A percentile compares a stretch with the other conserved stretches of the same genome.
These are phyloP conservation scores for Pythium insidiosum DNA, from an alignment of 352 stramenopile species.

Conservation along the genomic window DNA sequence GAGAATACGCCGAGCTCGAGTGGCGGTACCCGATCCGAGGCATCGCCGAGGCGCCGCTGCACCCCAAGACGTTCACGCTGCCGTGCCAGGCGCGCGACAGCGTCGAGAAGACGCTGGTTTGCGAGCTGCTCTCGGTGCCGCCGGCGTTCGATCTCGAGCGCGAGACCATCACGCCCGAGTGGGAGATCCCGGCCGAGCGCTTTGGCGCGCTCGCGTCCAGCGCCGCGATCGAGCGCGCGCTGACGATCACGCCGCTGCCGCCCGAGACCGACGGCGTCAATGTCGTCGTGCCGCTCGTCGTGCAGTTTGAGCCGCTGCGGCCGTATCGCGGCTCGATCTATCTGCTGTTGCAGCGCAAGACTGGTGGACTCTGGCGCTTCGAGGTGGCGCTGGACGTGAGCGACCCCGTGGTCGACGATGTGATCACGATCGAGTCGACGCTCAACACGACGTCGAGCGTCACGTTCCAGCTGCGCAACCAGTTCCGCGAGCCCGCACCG, in stretches of 20 bases:
- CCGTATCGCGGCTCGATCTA: constrained; percentile 71
- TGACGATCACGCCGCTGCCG: constrained; percentile 29
- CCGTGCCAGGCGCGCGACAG: constrained; percentile 61
- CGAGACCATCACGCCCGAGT: constrained; percentile 46
- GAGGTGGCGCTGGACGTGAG: constrained; percentile 73
- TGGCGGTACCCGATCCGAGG: constrained; percentile 73
- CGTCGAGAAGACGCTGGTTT: constrained; percentile 49
- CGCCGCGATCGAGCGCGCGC: constrained; percentile 36
- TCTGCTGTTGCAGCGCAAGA: constrained; percentile 72
- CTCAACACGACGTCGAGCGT: constrained; percentile 83
- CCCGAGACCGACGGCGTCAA: not conserved
- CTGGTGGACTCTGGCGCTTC: constrained; percentile 82
- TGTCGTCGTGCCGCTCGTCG: constrained; percentile 28
- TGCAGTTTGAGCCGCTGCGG: constrained; percentile 84
- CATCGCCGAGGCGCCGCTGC: constrained; percentile 54
- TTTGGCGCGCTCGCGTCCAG: constrained; percentile 44
- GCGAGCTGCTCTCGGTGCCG: constrained; percentile 48
- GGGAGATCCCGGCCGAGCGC: constrained; percentile 49
- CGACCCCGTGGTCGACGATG: constrained; percentile 81
- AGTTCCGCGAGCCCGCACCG: constrained; percentile 56
- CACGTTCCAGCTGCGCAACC: constrained; percentile 84
- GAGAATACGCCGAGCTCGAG: constrained; percentile 59
- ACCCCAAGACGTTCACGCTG: constrained; percentile 48
- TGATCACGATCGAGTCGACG: constrained; percentile 80
- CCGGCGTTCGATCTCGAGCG: constrained; percentile 27